These are phyloP conservation scores for Ustilago nuda DNA, from an alignment of 1,284 basidiomycete genomes.

Conservation along the genomic window DNA sequence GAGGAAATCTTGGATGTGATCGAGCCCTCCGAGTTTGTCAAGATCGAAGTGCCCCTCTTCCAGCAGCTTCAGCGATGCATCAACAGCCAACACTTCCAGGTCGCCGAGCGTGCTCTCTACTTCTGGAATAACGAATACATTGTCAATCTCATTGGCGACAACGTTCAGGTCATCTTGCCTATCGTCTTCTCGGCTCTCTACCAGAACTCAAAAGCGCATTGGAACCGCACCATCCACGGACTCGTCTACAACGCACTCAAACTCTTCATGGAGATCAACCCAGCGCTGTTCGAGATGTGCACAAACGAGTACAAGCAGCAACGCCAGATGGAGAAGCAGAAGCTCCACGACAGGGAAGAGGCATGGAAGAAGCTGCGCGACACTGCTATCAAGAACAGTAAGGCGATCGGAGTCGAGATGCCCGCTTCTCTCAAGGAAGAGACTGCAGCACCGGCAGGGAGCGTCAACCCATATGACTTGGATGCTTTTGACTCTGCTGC, in stretches of 20 bases:
- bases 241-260: conserved; percentile 99
- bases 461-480: conserved; percentile 50
- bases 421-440: conserved; percentile 60
- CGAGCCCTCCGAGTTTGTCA: conserved; percentile 94
- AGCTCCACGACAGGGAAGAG: conserved; percentile 58
- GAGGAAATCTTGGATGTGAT: conserved; percentile 99
- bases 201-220: conserved; percentile 95
- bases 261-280: conserved; percentile 99
- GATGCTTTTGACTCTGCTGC: conserved; percentile 51
- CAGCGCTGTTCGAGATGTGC: conserved; percentile 91
- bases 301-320: conserved; percentile 93
- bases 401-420: conserved; percentile 52
- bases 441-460: conserved; percentile 52
- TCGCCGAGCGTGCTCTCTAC: conserved; percentile 70
- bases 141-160: conserved; percentile 98
- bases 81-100: conserved; percentile 99
- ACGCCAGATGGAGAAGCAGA: conserved; percentile 71
- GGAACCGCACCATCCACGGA: conserved; percentile 98
- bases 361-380: conserved; percentile 64
- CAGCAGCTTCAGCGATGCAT: conserved; percentile 95
- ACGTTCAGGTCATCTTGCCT: conserved; percentile 87
- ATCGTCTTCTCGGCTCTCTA: conserved; percentile 99
- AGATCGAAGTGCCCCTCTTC: conserved; percentile 94
- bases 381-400: conserved; percentile 62
- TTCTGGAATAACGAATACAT: conserved; percentile 92